Percentiles rank a stretch among this genome's conserved stretches.
These are phyloP conservation scores for Phytophthora chlamydospora DNA, from an alignment of 352 stramenopile genomes.

Conservation along the genomic window DNA sequence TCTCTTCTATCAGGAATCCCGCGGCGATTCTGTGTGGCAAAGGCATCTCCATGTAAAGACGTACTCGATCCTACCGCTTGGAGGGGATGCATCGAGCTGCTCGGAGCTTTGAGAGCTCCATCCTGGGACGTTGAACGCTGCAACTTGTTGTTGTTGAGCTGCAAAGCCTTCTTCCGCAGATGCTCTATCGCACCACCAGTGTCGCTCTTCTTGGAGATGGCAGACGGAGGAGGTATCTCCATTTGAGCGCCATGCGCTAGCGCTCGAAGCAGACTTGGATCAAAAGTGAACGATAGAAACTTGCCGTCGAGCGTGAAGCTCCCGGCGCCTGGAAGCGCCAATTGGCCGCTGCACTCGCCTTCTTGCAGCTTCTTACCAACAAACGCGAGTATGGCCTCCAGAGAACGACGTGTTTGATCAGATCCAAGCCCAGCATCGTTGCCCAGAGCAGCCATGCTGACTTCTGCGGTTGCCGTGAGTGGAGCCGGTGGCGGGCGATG, in stretches of 20 bases:
- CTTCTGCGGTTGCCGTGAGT: slow-evolving; percentile 44
- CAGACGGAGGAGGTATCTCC: slow-evolving; percentile 16
- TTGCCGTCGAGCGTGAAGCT: slow-evolving; percentile 50
- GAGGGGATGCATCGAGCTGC: slow-evolving; percentile 8
- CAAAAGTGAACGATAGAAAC: slow-evolving; percentile 55
- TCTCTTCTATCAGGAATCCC: slow-evolving; percentile 3
- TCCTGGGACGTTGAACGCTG: slow-evolving; percentile 30
- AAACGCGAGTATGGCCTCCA: slow-evolving; percentile 54
- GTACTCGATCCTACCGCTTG: slow-evolving; percentile 5
- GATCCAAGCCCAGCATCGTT: slow-evolving; percentile 45
- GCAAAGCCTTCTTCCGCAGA: slow-evolving; percentile 17
- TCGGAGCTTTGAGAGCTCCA: slow-evolving; percentile 2
- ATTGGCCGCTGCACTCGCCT: slow-evolving; percentile 25
- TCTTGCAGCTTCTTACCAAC: slow-evolving; percentile 48
- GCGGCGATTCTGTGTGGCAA: slow-evolving; percentile 2
- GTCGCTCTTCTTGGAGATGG: slow-evolving; percentile 17
- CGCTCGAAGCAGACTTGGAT: slow-evolving; percentile 37
- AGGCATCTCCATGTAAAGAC: neutral
- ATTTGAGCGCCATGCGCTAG: slow-evolving; percentile 16
- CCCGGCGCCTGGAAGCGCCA: slow-evolving; percentile 45
- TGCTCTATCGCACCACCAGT: neutral
- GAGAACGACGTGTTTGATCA: slow-evolving; percentile 46
- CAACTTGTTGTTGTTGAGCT: slow-evolving; percentile 12
- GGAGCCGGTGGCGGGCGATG: slow-evolving; percentile 47
- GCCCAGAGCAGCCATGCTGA: slow-evolving; percentile 56